Conservation (phyloP, 495 filamentous ascomycete genomes). For the Penicillium paradoxum region DNA sequence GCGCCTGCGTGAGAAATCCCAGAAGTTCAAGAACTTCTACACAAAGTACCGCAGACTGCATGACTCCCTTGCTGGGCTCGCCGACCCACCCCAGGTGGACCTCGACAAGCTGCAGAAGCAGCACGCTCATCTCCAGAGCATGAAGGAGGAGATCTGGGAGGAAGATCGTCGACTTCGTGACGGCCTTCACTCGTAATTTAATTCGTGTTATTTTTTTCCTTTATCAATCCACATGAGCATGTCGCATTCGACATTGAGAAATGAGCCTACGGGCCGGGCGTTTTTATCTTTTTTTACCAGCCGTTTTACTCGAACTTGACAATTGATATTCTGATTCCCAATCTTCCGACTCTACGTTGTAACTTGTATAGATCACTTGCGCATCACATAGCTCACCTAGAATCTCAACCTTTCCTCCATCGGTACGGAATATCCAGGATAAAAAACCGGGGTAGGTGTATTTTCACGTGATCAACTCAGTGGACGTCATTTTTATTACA, state of each 20-base stretch:
- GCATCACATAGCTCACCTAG: no score
- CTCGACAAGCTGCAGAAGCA: slow-evolving; percentile 55
- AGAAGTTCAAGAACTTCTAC: slow-evolving; percentile 58
- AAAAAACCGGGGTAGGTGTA: no score
- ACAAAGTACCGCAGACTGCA: slow-evolving; percentile 60
- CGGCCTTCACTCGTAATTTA: slow-evolving; percentile 14
- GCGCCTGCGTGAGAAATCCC: slow-evolving; percentile 50
- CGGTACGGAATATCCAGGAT: no score
- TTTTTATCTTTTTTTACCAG: not conserved
- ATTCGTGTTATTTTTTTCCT: slow-evolving; percentile 3
- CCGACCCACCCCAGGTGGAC: slow-evolving; percentile 51
- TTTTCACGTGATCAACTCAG: slow-evolving; percentile 1
- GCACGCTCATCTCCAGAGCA: slow-evolving; percentile 52
- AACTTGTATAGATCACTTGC: no score
- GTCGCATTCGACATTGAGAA: not conserved
- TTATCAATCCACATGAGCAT: slow-evolving; percentile 13
- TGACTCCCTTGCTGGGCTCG: slow-evolving; percentile 46
- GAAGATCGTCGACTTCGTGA: slow-evolving; percentile 33
- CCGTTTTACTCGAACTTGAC: not conserved
- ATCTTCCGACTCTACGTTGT: not conserved
- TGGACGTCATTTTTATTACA: slow-evolving; percentile 9
- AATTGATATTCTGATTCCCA: not conserved
- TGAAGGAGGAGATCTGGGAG: slow-evolving; percentile 66
- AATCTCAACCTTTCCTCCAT: no score
- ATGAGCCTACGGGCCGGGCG: not conserved